Evolutionary conservation across 2,329 filamentous ascomycete species (phyloP).

Genomic region (Alternaria sp.): DNA sequence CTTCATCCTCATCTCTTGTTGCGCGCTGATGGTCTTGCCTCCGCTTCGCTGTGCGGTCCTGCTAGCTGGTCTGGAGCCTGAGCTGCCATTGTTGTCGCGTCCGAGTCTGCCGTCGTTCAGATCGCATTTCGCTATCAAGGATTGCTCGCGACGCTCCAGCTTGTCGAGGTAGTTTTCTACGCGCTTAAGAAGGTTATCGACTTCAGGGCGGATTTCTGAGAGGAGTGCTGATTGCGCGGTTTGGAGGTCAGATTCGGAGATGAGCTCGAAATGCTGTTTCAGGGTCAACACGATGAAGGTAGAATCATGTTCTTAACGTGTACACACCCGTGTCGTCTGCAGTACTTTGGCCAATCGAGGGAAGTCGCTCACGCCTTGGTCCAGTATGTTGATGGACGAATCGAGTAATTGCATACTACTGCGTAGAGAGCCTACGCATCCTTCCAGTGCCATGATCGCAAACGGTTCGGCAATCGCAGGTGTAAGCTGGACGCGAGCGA

Average conservation of each 20-base stretch:
- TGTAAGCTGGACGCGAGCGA: not conserved
- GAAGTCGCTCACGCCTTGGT: slow-evolving; percentile 68
- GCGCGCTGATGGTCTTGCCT: slow-evolving; percentile 47
- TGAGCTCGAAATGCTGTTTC: slow-evolving; percentile 84
- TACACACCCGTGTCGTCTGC: slow-evolving; percentile 64
- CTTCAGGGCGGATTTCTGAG: slow-evolving; percentile 88
- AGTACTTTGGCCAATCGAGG: slow-evolving; percentile 67
- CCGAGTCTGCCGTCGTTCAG: slow-evolving; percentile 76
- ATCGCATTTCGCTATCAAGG: slow-evolving; percentile 80
- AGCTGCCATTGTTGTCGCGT: slow-evolving; percentile 36
- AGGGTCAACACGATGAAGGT: not conserved
- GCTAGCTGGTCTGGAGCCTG: slow-evolving; percentile 33
- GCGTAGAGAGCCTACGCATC: slow-evolving; percentile 66
- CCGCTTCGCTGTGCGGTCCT: slow-evolving; percentile 28
- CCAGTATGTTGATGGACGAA: slow-evolving; percentile 67
- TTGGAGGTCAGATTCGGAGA: slow-evolving; percentile 81
- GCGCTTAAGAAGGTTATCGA: slow-evolving; percentile 76
- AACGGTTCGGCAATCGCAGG: not conserved
- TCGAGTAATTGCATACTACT: slow-evolving; percentile 67
- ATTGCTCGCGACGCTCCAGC: slow-evolving; percentile 81
- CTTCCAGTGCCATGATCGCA: slow-evolving; percentile 53
- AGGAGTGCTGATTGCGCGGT: slow-evolving; percentile 83
- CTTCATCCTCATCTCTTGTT: slow-evolving; percentile 65
- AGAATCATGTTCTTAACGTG: not conserved
- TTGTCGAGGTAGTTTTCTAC: slow-evolving; percentile 85